Evolutionary conservation across 2,329 filamentous ascomycete genomes (phyloP).

Genomic region (Colletotrichum tabaci): DNA sequence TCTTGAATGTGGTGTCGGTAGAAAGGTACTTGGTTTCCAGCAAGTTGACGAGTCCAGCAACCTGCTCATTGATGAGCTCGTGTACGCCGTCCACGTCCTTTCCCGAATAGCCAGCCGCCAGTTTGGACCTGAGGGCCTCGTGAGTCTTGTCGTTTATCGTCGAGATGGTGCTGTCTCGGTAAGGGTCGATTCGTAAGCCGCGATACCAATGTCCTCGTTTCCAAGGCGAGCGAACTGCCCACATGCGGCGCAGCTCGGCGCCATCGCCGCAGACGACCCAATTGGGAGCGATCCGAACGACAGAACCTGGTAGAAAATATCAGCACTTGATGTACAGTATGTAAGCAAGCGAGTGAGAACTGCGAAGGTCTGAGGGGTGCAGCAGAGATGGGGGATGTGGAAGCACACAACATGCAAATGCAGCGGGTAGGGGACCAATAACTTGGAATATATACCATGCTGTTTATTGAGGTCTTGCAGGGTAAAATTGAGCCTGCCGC

Average conservation of each 20-base stretch:
- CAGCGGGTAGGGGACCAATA: neutral
- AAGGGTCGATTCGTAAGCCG: constrained; percentile 64
- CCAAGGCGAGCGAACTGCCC: constrained; percentile 48
- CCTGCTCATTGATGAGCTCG: constrained; percentile 59
- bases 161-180: constrained; percentile 65
- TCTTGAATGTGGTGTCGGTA: constrained; percentile 49
- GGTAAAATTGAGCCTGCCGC: constrained; percentile 46
- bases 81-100: constrained; percentile 50
- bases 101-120: constrained; percentile 46
- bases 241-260: constrained; percentile 49
- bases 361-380: neutral
- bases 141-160: constrained; percentile 65
- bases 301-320: constrained; percentile 42
- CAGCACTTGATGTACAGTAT: neutral
- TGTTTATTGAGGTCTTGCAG: constrained; percentile 44
- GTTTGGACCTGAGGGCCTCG: constrained; percentile 53
- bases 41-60: constrained; percentile 61
- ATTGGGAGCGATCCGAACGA: constrained; percentile 49
- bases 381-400: neutral
- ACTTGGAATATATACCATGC: constrained; percentile 44
- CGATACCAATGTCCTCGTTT: constrained; percentile 59
- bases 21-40: constrained; percentile 59
- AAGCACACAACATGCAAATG: neutral
- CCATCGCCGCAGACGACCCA: constrained; percentile 50
- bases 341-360: neutral